Percentiles rank a stretch among this genome's conserved stretches.
Evolutionary conservation across 2,329 filamentous ascomycete genomes (phyloP).

Genomic region (Neofusicoccum kwambonambiense): DNA sequence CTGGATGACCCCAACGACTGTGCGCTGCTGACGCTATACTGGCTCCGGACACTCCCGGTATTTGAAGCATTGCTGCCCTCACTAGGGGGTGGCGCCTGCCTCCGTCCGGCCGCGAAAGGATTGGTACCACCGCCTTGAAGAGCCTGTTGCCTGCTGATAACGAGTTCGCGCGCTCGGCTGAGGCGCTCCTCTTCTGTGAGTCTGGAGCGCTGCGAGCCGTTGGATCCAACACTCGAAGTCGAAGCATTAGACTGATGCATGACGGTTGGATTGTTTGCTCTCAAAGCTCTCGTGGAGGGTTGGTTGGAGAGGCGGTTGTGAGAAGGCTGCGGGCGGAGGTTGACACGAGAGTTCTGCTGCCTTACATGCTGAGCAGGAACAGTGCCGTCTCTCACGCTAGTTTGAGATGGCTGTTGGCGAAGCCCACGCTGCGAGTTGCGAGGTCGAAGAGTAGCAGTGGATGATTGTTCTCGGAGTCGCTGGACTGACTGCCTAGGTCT

Average conservation of each 20-base stretch:
- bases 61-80: neutral
- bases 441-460: slow-evolving; percentile 37
- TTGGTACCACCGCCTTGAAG: slow-evolving; percentile 35
- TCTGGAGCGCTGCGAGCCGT: slow-evolving; percentile 25
- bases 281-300: slow-evolving; percentile 36
- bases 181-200: slow-evolving; percentile 35
- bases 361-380: slow-evolving; percentile 29
- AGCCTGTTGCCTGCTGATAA: slow-evolving; percentile 34
- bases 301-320: slow-evolving; percentile 35
- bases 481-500: slow-evolving; percentile 36
- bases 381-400: slow-evolving; percentile 31
- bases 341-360: slow-evolving; percentile 35
- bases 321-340: slow-evolving; percentile 37
- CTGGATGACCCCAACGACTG: slow-evolving; percentile 23
- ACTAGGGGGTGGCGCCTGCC: slow-evolving; percentile 22
- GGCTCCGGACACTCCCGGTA: slow-evolving; percentile 4
- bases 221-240: slow-evolving; percentile 21
- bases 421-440: slow-evolving; percentile 30
- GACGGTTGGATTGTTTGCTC: slow-evolving; percentile 32
- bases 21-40: slow-evolving; percentile 24
- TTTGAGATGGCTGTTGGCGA: slow-evolving; percentile 22
- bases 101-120: slow-evolving; percentile 34
- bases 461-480: slow-evolving; percentile 37
- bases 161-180: slow-evolving; percentile 35
- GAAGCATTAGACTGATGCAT: slow-evolving; percentile 21